Evolutionary conservation across 1,284 basidiomycete species (phyloP), one percentile per base, ranked within the genome.

Genomic region (Lentinula novae-zelandiae): DNA sequence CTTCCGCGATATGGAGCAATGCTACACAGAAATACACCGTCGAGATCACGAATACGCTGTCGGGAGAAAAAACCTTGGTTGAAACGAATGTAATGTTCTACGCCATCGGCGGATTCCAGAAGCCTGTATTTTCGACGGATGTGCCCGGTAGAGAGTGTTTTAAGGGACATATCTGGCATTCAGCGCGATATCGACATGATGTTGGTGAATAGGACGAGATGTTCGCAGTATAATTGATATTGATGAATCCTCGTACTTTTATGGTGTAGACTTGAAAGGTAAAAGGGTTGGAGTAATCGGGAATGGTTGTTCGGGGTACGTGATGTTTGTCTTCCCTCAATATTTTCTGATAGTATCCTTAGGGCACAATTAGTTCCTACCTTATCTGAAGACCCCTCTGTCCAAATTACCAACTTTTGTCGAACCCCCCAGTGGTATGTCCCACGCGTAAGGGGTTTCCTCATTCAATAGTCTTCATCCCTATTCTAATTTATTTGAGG

Each of bases 251-350:
- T 27, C 27, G 0, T 27, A 22, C 22, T 27, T 27, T 27, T 27
- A 27, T 27, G 27, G 27, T 27, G 27, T 27, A 51, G 70, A 78
- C 53, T 70, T 86, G 58, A 72, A 72, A 57, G 80, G 78, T 10
- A 85, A 86, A 69, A 73, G 76, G 33, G 78, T 87, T 1, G 85
- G 80, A 3, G 80, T 89, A 15, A 80, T 88, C 66, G 87, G 86
- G 20, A 86, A 86, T 66, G 87, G 85, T 2, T 85, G 82, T 71
- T 80, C 85, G 67, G 79, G 77, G 84, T 80, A 69, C 70, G 76
- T 51, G 27, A 12, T 22, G 13, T 73, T 60, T 64, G 38, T 53
- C 61, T n/a, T 42, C 62, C 67, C 49, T 42, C 9, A 46, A 48
- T 60, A 63, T 62, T 61, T 49, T 22, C 20, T 42, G 22, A 44